Conservation (phyloP, 1,139 yeast genomes). For the Kurtzmaniella quercitrusa region DNA sequence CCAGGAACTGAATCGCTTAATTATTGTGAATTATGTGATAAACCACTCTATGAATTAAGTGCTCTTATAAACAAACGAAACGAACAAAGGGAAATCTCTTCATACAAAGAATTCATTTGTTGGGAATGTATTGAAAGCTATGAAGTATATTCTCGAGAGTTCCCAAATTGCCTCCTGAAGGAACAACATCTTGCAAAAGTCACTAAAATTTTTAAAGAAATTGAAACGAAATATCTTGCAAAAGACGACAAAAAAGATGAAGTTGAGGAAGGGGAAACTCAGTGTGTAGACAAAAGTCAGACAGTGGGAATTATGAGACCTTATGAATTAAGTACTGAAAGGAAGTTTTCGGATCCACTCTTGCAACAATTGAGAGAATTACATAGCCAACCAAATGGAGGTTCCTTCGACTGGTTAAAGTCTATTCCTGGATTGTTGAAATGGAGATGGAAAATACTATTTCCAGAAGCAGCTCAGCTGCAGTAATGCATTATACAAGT, state of each 20-base stretch:
- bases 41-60: slow-evolving; percentile 61
- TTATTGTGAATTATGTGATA: slow-evolving; percentile 63
- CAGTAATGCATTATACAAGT: background rate
- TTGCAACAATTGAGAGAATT: background rate
- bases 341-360: slow-evolving; percentile 1
- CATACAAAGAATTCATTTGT: slow-evolving; percentile 56
- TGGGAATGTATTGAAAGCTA: slow-evolving; percentile 57
- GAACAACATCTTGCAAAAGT: slow-evolving; percentile 3
- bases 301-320: background rate
- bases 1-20: slow-evolving; percentile 42
- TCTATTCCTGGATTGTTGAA: slow-evolving; percentile 24
- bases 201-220: slow-evolving; percentile 5
- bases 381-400: background rate
- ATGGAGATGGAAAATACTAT: slow-evolving; percentile 26
- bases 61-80: slow-evolving; percentile 29
- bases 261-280: background rate
- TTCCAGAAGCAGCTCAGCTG: slow-evolving; percentile 3
- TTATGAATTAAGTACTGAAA: background rate
- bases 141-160: slow-evolving; percentile 37
- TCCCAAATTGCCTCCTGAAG: background rate
- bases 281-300: background rate
- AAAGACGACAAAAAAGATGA: background rate
- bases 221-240: slow-evolving; percentile 4
- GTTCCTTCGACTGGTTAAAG: slow-evolving; percentile 23
- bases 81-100: slow-evolving; percentile 1